A percentile compares a stretch with the other conserved stretches of the same genome.
Conservation (phyloP, 192 early-diverging fungal species). For the Rhizophagus sp. region DNA sequence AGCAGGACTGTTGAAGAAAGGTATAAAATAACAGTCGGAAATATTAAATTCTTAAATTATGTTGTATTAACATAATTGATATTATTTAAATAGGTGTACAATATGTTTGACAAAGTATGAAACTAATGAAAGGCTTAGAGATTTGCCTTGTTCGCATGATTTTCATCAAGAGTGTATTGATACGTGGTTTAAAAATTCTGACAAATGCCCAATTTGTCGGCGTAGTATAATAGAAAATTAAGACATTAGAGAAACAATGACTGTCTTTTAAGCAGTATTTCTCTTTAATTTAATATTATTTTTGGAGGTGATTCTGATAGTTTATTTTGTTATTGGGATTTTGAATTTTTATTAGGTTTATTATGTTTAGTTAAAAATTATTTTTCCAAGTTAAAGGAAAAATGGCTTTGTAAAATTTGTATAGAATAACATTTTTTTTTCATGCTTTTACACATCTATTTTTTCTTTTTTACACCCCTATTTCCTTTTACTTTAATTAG, state of each 20-base stretch:
- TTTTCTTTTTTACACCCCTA: neutral
- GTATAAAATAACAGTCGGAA: neutral
- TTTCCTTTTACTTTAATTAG: neutral
- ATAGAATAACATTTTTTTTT: neutral
- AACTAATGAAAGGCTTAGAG: constrained; percentile 45
- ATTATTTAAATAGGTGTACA: constrained; percentile 37
- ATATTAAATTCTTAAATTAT: neutral
- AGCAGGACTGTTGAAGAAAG: constrained; percentile 19
- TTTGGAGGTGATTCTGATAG: neutral
- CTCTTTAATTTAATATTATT: neutral
- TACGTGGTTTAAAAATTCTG: constrained; percentile 51
- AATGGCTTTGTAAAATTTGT: neutral
- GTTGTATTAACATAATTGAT: neutral
- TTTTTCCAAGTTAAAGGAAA: neutral
- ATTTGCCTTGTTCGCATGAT: constrained; percentile 53
- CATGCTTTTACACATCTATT: neutral
- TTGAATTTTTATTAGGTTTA: neutral
- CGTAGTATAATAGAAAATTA: neutral
- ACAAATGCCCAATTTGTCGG: constrained; percentile 56
- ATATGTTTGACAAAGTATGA: constrained; percentile 57
- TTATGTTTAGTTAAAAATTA: neutral
- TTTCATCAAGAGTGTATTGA: constrained; percentile 58
- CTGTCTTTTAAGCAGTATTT: neutral
- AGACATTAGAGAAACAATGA: neutral
- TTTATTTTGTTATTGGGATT: neutral